Evolutionary conservation across 176 grass and related monocot genomes (phyloP).

Genomic region (Urochloa ruziziensis): DNA sequence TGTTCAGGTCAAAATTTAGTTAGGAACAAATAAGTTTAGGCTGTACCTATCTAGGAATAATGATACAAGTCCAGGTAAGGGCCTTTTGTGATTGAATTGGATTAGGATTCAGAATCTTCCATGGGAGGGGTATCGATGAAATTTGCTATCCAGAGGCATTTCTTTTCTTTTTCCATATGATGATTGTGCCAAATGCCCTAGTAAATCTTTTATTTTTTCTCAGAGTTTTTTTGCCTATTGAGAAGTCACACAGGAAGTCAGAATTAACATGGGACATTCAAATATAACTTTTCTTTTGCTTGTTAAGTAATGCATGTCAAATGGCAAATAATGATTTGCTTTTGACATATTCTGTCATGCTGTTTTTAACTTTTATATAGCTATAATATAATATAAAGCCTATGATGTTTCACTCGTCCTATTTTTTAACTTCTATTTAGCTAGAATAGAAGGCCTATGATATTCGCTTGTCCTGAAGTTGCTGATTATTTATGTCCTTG

Average conservation of each 20-base stretch:
- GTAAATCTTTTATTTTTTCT: neutral
- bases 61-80: neutral
- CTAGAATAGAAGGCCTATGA: neutral
- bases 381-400: neutral
- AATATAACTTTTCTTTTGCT: neutral
- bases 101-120: neutral
- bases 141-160: neutral
- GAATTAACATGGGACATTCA: neutral
- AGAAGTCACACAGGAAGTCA: neutral
- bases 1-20: neutral
- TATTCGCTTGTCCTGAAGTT: neutral
- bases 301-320: neutral
- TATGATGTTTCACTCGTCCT: neutral
- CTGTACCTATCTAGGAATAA: neutral
- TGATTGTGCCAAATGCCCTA: neutral
- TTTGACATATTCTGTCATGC: too few relatives aligned
- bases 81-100: neutral
- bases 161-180: neutral
- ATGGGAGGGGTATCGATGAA: neutral
- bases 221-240: too few relatives aligned
- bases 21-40: neutral
- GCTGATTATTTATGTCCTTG: neutral
- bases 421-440: neutral
- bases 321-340: neutral
- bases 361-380: neutral